A percentile compares a stretch with the other conserved stretches of the same genome.
Evolutionary conservation across 2,329 filamentous ascomycete species (phyloP).

Genomic region (Trichoderma simmonsii): DNA sequence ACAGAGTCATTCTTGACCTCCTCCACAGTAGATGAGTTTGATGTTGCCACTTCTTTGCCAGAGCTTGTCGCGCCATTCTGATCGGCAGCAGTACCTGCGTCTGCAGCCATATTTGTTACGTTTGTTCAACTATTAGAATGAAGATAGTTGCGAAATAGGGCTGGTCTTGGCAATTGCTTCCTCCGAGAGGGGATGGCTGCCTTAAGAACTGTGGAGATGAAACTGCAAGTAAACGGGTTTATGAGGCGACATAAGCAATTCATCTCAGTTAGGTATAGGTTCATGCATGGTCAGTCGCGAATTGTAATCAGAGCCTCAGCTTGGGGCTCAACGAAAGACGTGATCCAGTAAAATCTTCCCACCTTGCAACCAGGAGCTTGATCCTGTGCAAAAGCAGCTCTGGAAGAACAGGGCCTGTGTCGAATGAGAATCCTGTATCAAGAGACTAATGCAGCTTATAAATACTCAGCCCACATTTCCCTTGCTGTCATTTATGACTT

Average conservation of each 20-base stretch:
- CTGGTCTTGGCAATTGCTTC: neutral
- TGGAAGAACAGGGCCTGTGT: neutral
- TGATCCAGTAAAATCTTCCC: neutral
- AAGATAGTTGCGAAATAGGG: neutral
- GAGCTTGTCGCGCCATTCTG: neutral
- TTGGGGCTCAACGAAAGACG: neutral
- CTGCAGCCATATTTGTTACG: constrained; percentile 1
- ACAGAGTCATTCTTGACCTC: neutral
- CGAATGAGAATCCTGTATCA: neutral
- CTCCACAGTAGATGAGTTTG: neutral
- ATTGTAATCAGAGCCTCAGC: neutral
- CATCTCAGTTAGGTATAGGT: neutral
- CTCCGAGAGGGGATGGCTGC: neutral
- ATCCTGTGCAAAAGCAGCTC: neutral
- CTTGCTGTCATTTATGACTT: constrained; percentile 2
- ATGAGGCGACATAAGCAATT: neutral
- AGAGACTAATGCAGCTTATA: neutral
- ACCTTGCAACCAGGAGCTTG: neutral
- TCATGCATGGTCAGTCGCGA: neutral
- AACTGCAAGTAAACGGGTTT: neutral
- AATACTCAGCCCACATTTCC: constrained; percentile 3
- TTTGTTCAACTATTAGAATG: neutral
- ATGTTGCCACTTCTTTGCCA: neutral
- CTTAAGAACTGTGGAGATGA: neutral
- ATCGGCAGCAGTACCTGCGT: neutral